Evolutionary conservation across 176 grass and related monocot species (phyloP), one percentile per base, ranked within the genome.

Genomic region (Aegilops umbellulata): DNA sequence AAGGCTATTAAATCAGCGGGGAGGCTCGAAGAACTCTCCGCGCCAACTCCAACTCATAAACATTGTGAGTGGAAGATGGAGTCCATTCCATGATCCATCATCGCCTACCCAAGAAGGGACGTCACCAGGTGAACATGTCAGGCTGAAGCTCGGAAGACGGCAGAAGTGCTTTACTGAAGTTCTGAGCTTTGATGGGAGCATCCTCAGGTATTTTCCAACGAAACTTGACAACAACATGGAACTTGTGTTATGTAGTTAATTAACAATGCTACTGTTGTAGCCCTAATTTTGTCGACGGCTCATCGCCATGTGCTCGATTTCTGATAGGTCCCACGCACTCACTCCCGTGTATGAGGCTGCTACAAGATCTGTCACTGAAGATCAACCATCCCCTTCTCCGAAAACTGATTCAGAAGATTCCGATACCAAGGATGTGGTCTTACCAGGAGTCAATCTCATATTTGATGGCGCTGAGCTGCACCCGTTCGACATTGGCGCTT

Each of bases 381-480:
- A 96, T 13, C 63, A 89, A 77, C 86, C 84, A 71, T 83, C 83
- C 36, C 61, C 87, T 4, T 79, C 65, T 58, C 49, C 62, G 6
- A 98, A 87, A 79, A 29, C 72, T 66, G 97, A 98, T 26, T 87
- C 81, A 10, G 97, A 95, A 47, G 97, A 95, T 74, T 74, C 79
- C 55, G 92, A 98, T 74, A 92, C 84, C 78, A 89, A 90, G 25
- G 97, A 95, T 23, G 94, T 98, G 77, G 94, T 90, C 51, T 75
- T 95, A 24, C 97, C 97, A 8, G 94, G 94, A 75, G 88, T 98
- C 42, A 98, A 95, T 84, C 73, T 98, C n/a, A 84, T 98, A 85
- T 98, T 98, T 77, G 94, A 98, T 76, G 92, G 97, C 65, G 82
- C 76, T 25, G 86, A 89, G 39, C 27, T 98, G 69, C 91, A 92